phyloP scores from a whole-genome alignment of 2,329 filamentous ascomycete species.

The Daldinia eschscholtzii region DNA sequence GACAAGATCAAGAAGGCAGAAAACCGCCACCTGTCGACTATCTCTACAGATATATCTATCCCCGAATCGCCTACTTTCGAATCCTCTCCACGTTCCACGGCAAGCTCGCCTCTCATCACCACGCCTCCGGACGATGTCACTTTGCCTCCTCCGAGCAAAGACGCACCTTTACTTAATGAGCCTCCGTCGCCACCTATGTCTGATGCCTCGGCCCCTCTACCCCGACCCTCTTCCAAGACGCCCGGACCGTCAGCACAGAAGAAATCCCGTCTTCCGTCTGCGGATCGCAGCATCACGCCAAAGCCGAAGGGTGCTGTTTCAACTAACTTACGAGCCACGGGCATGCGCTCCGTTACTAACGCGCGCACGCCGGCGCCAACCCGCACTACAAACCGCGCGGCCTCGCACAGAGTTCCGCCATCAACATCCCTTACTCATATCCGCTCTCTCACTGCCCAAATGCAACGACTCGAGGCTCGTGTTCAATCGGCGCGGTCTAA shows the following conservation, averaged over 20 bases:
- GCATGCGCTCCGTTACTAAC: conserved; percentile 62
- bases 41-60: conserved; percentile 72
- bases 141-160: conserved; percentile 63
- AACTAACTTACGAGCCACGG: conserved; percentile 54
- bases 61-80: conserved; percentile 80
- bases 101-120: conserved; percentile 89
- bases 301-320: conserved; percentile 61
- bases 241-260: conserved; percentile 54
- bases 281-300: conserved; percentile 66
- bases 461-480: conserved; percentile 94
- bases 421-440: conserved; percentile 89
- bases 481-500: conserved; percentile 94
- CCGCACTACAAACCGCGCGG: conserved; percentile 58
- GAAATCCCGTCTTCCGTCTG: conserved; percentile 67
- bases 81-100: conserved; percentile 82
- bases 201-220: conserved; percentile 77
- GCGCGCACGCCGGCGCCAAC: conserved; percentile 65
- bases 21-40: conserved; percentile 67
- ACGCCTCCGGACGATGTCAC: conserved; percentile 84
- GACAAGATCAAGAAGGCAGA: conserved; percentile 88
- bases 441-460: conserved; percentile 92
- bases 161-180: conserved; percentile 77
- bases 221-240: conserved; percentile 62
- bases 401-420: conserved; percentile 65
- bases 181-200: conserved; percentile 96